Conservation (phyloP, 371 early-diverging fungal species). For the Rhizopus arrhizus region DNA sequence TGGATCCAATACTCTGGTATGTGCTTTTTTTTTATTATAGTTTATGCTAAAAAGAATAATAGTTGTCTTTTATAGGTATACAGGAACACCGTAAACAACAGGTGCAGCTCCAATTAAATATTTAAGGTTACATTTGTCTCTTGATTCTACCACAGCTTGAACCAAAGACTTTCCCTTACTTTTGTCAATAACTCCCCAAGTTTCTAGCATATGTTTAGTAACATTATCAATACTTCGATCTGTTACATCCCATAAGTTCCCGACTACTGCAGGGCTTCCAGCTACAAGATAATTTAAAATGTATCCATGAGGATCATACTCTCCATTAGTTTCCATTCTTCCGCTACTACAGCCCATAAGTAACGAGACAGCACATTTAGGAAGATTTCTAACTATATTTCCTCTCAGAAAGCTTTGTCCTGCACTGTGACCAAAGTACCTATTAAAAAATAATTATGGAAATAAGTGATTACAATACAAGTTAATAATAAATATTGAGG, state of each 20-base stretch:
- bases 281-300: slow-evolving; percentile 80
- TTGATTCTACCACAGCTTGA: slow-evolving; percentile 74
- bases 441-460: slow-evolving; percentile 20
- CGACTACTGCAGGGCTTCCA: slow-evolving; percentile 86
- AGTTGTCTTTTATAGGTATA: slow-evolving; percentile 39
- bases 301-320: slow-evolving; percentile 86
- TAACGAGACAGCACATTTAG: slow-evolving; percentile 73
- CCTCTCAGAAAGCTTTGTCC: slow-evolving; percentile 87
- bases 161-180: slow-evolving; percentile 56
- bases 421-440: slow-evolving; percentile 98
- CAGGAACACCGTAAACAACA: slow-evolving; percentile 95
- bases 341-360: slow-evolving; percentile 95
- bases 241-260: slow-evolving; percentile 99
- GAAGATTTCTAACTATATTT: slow-evolving; percentile 63
- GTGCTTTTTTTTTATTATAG: too few relatives aligned
- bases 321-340: slow-evolving; percentile 67
- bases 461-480: neutral
- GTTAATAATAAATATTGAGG: slow-evolving; percentile 18
- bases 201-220: slow-evolving; percentile 64
- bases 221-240: slow-evolving; percentile 97
- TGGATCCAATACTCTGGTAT: too few relatives aligned
- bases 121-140: slow-evolving; percentile 65
- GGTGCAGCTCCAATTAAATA: slow-evolving; percentile 74
- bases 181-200: slow-evolving; percentile 69
- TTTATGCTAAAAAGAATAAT: too few relatives aligned